Base-by-base conservation (phyloP, 2,329 filamentous ascomycete species). In the Calonectria multiphialidica region DNA sequence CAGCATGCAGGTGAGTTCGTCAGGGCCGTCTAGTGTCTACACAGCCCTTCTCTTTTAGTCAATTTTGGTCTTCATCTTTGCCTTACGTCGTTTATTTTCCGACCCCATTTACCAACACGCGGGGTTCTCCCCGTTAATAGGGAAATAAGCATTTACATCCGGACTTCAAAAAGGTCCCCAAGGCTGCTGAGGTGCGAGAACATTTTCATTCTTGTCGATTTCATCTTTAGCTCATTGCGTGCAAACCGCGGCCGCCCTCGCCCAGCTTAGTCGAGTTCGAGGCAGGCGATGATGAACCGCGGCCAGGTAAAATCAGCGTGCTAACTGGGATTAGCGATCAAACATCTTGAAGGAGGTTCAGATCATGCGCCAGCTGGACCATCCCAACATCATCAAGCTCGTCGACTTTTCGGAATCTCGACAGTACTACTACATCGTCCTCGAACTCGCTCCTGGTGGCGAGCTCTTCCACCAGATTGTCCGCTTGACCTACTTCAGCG, bases 391-490 rank as follows among this genome's bases (percentile, higher is more conserved):
- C 73, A 92, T 98, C 83, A 96, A 95, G 82, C 91, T 99, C 70
- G 90, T 98, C 80, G 95, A 98, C 80, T 98, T 98, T 82, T 94
- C 94, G 75, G 97, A 99, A 84, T 97, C 96, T 1, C 90, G 91
- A 71, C 95, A 98, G 83, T 98, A 98, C 83, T 98, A 98, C 85
- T 99, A 97, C 86, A 98, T 99, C 78, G 92, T 99, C 50, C 91
- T 99, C 47, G 97, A 99, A 85, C 90, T 98, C 50, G 98, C 96
- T 70, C 95, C 96, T 0, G 97, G 97, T 71, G 97, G 97, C 81
- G 97, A 99, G 86, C 88, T 99, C 13, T 99, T 99, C 88, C 97
- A 99, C 83, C 96, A 98, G 83, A 98, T 99, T 78, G 97, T 99
- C 64, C 94, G 96, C 77, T 91, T 99, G 82, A 99, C 97, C 16